phyloP scores from a whole-genome alignment of 1,139 yeast species.

The Hyphopichia wangnamkhiaoensis region DNA sequence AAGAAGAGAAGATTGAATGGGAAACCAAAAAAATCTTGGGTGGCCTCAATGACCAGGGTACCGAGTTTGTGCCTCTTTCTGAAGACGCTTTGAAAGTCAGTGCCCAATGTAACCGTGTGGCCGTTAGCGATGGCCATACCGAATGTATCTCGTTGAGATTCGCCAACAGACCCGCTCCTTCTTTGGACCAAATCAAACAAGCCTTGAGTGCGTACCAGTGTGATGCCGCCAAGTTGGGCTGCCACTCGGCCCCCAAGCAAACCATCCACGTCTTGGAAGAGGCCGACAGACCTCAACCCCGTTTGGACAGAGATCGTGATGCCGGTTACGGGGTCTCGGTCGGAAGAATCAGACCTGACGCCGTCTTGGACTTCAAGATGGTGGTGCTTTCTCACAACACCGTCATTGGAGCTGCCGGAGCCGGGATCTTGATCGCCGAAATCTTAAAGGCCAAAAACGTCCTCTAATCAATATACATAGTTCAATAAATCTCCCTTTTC shows the following conservation, averaged over 20 bases:
- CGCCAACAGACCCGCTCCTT: slow-evolving; percentile 79
- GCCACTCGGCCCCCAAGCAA: slow-evolving; percentile 91
- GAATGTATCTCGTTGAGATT: slow-evolving; percentile 90
- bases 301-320: slow-evolving; percentile 95
- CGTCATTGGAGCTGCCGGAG: slow-evolving; percentile 98
- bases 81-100: slow-evolving; percentile 80
- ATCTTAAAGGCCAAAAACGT: slow-evolving; percentile 74
- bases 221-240: slow-evolving; percentile 75
- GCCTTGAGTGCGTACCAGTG: slow-evolving; percentile 75
- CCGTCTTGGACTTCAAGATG: slow-evolving; percentile 92
- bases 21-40: slow-evolving; percentile 96
- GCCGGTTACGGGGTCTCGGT: slow-evolving; percentile 93
- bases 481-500: background rate
- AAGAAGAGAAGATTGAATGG: slow-evolving; percentile 98
- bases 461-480: slow-evolving; percentile 39
- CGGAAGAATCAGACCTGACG: slow-evolving; percentile 92
- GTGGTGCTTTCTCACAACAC: slow-evolving; percentile 96
- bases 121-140: slow-evolving; percentile 97
- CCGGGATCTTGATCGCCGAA: slow-evolving; percentile 97
- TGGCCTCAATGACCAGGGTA: slow-evolving; percentile 50
- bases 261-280: slow-evolving; percentile 91
- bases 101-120: slow-evolving; percentile 96
- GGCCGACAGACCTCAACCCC: slow-evolving; percentile 94
- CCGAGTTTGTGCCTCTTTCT: slow-evolving; percentile 59
- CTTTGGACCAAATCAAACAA: slow-evolving; percentile 74